A percentile compares a stretch with the other conserved stretches of the same genome.
Evolutionary conservation across 2,329 filamentous ascomycete species (phyloP).

Genomic region (Colletotrichum melonis): DNA sequence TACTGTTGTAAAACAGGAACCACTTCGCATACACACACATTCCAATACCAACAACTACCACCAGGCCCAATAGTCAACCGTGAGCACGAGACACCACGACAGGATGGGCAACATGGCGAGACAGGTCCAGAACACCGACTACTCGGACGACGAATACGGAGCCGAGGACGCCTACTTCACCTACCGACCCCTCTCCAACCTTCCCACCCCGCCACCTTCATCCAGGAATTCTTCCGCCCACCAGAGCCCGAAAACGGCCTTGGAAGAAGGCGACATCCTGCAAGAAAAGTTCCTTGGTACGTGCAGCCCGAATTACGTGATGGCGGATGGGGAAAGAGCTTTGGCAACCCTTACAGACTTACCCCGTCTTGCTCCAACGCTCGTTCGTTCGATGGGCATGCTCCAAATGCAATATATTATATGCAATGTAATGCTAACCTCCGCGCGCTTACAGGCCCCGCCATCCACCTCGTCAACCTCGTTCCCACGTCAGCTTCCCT

Average conservation of each 20-base stretch:
- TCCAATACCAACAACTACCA: neutral
- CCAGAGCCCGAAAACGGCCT: slow-evolving; percentile 54
- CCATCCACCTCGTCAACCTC: slow-evolving; percentile 74
- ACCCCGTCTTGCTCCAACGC: neutral
- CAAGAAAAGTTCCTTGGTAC: slow-evolving; percentile 52
- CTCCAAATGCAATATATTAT: slow-evolving; percentile 39
- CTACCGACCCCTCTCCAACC: slow-evolving; percentile 74
- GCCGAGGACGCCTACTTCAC: slow-evolving; percentile 69
- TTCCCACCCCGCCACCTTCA: slow-evolving; percentile 74
- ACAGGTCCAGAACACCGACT: slow-evolving; percentile 35
- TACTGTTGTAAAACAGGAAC: neutral
- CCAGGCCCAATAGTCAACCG: neutral
- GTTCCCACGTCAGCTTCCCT: slow-evolving; percentile 73
- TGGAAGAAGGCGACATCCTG: slow-evolving; percentile 58
- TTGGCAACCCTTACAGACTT: neutral
- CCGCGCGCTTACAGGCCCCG: slow-evolving; percentile 61
- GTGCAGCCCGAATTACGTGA: slow-evolving; percentile 34
- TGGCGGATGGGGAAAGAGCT: neutral
- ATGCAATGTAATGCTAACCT: slow-evolving; percentile 34
- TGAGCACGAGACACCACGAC: slow-evolving; percentile 2
- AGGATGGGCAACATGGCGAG: slow-evolving; percentile 35
- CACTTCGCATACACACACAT: neutral
- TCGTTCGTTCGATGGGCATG: slow-evolving; percentile 13
- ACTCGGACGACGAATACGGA: slow-evolving; percentile 58
- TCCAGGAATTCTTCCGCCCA: slow-evolving; percentile 55